A percentile compares a stretch with the other conserved stretches of the same genome.
Conservation (phyloP, 1,284 basidiomycete genomes). For the Gomphus bonarii region DNA sequence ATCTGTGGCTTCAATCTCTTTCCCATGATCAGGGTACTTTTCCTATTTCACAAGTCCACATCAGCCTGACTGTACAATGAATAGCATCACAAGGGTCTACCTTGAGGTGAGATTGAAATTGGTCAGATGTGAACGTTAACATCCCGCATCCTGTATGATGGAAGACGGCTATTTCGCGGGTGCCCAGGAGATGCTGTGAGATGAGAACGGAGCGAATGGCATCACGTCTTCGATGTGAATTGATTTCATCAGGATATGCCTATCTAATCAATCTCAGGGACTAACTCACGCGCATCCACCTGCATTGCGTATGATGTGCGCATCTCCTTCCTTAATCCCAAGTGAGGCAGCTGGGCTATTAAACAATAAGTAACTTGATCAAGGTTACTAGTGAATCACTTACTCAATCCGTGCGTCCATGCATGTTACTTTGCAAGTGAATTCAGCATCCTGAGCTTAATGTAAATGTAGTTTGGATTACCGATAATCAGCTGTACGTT, state of each 20-base stretch:
- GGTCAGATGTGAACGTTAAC: conserved; percentile 43
- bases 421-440: conserved; percentile 39
- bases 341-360: conserved; percentile 45
- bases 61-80: conserved; percentile 17
- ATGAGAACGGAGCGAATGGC: conserved; percentile 56
- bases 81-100: conserved; percentile 24
- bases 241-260: not conserved
- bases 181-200: conserved; percentile 58
- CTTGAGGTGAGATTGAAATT: conserved; percentile 42
- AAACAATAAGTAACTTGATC: not conserved
- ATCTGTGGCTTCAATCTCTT: conserved; percentile 40
- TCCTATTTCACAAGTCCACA: not conserved
- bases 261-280: not conserved
- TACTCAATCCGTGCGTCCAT: conserved; percentile 57
- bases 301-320: conserved; percentile 61
- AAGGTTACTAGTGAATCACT: conserved; percentile 8
- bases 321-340: conserved; percentile 53
- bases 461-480: not conserved
- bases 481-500: conserved; percentile 6
- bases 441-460: not conserved
- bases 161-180: conserved; percentile 53
- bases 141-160: conserved; percentile 64
- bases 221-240: conserved; percentile 33
- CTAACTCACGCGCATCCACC: conserved; percentile 47
- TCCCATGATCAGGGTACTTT: conserved; percentile 14